These are phyloP conservation scores for Immersiella caudata DNA, from an alignment of 495 filamentous ascomycete species.

Conservation along the genomic window DNA sequence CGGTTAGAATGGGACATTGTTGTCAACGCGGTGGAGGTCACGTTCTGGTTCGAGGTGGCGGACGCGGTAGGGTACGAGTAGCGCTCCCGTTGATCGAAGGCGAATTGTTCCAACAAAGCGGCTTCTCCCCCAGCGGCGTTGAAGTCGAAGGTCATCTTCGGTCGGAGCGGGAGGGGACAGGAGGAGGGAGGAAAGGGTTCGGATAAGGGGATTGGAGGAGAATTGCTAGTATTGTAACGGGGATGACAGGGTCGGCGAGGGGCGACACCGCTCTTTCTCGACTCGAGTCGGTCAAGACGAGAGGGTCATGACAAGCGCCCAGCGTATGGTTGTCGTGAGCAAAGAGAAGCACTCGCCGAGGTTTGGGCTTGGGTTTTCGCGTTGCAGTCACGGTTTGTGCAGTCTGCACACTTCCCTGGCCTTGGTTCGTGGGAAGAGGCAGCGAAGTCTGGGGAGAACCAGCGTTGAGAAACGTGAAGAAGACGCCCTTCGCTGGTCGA, in stretches of 20 bases:
- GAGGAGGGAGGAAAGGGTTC: constrained; percentile 22
- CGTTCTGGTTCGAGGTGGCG: constrained; percentile 45
- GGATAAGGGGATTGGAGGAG: constrained; percentile 35
- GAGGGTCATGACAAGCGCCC: constrained; percentile 36
- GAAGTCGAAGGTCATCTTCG: constrained; percentile 61
- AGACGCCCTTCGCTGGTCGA: constrained; percentile 19
- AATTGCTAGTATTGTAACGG: constrained; percentile 37
- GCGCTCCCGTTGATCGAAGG: constrained; percentile 58
- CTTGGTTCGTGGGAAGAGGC: constrained; percentile 11
- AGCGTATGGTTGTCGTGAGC: constrained; percentile 12
- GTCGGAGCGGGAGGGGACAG: constrained; percentile 28
- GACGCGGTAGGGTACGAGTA: constrained; percentile 49
- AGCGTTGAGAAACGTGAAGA: constrained; percentile 20
- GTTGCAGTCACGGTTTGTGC: neutral
- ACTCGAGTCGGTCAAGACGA: constrained; percentile 41
- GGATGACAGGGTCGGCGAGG: constrained; percentile 25
- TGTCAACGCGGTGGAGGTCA: constrained; percentile 48
- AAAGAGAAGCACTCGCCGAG: constrained; percentile 7
- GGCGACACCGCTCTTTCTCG: constrained; percentile 45
- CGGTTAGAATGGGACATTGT: constrained; percentile 45
- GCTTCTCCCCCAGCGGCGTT: constrained; percentile 52
- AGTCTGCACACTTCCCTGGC: neutral
- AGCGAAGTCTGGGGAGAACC: constrained; percentile 22
- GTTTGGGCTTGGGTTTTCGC: constrained; percentile 12
- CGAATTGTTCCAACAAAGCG: constrained; percentile 56